These are phyloP conservation scores for Trypanosoma theileri DNA, from an alignment of 208 protist species.

Conservation along the genomic window DNA sequence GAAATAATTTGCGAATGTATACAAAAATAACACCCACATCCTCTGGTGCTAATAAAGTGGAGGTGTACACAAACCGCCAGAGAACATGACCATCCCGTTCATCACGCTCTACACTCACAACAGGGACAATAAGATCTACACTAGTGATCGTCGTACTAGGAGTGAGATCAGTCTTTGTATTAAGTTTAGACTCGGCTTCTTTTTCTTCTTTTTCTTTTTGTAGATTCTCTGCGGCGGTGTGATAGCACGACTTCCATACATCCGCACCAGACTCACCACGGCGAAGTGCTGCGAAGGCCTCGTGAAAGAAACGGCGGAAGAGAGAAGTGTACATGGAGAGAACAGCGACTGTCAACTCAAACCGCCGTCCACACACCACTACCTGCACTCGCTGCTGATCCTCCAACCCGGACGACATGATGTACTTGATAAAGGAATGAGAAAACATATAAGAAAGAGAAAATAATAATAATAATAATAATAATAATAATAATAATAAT, in stretches of 20 bases:
- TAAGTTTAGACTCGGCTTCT: too few species aligned
- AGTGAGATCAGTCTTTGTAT: too few species aligned
- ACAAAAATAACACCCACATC: conserved; percentile 76
- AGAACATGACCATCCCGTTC: not conserved
- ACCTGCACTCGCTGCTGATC: conserved; percentile 56
- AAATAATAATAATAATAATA: not conserved
- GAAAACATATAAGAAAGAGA: not conserved
- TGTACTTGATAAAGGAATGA: not conserved
- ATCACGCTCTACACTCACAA: conserved; percentile 16
- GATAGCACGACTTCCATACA: conserved; percentile 14
- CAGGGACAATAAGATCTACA: not conserved
- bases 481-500: not conserved
- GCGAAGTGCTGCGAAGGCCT: conserved; percentile 3
- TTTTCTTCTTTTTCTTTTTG: too few species aligned
- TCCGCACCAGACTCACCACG: not conserved
- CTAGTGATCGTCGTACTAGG: not conserved
- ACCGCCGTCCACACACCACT: conserved; percentile 58
- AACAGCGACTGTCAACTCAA: conserved; percentile 63
- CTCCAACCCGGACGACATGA: not conserved
- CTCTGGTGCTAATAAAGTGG: conserved; percentile 57
- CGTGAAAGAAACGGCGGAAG: conserved; percentile 58
- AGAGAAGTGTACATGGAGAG: conserved; percentile 42
- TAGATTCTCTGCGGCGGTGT: not conserved
- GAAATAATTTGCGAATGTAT: conserved; percentile 48
- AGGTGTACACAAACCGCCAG: conserved; percentile 33